Base-by-base conservation (phyloP, 352 stramenopile species). In the Phytophthora constricta region DNA sequence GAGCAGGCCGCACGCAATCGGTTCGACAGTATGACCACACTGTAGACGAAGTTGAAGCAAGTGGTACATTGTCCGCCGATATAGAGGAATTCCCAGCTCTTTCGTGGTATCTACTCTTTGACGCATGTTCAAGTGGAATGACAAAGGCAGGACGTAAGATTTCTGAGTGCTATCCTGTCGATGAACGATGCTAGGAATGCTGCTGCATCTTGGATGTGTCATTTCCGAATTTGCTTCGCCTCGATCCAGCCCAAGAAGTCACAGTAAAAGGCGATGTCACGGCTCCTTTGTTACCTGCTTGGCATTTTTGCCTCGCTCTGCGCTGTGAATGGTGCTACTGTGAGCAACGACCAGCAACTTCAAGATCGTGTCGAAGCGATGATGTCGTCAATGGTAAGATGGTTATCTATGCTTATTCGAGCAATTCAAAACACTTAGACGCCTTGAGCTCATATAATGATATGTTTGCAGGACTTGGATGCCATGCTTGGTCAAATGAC, bases 401-500 rank as follows among this genome's bases (percentile, higher is more conserved):
- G n/a, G n/a, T n/a, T n/a, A n/a, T n/a, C n/a, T n/a, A n/a, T n/a
- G n/a, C n/a, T n/a, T 41, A 23, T 26, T 53, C 7, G 19, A 11
- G 17, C 31, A 11, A 16, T 17, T 22, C 17, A 37, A 31, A 23
- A 19, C 26, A 4, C 7, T 4, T 1, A n/a, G 17, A 13, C 26
- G 19, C 11, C 4, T 16, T 16, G n/a, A 42, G 25, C 16, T 22
- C 1, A 23, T 39, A 11, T n/a, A 3, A 25, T 48, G 42, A 16
- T n/a, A 47, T 41, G 3, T 42, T 45, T 11, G 11, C 43, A 79
- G 71, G 46, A 79, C 33, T 65, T 79, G 56, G 26, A 65, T 20
- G 67, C 82, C 17, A 81, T 92, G 70, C 72, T 98, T 11, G 91
- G 91, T 1, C 93, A 98, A 62, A 97, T 98, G 91, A 84, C 87